Evolutionary conservation across 306 rosid species (phyloP).

Genomic region (Medicago lupulina): DNA sequence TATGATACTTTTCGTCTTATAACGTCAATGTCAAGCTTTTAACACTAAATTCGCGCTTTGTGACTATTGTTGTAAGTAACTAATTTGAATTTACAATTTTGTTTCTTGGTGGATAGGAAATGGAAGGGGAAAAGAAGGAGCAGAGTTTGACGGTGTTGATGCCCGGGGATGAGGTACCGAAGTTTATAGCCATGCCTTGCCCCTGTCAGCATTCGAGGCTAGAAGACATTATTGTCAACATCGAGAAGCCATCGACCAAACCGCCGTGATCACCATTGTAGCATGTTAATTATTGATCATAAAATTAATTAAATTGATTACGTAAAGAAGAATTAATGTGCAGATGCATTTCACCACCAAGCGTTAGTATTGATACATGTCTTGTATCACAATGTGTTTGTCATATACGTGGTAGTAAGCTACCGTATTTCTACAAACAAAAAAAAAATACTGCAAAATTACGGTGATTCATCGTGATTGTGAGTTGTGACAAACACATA

Average conservation of each 20-base stretch:
- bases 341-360: neutral
- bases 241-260: constrained; percentile 58
- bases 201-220: constrained; percentile 67
- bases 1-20: too few species aligned
- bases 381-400: too few species aligned
- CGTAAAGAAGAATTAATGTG: constrained; percentile 5
- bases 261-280: constrained; percentile 48
- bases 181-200: constrained; percentile 90
- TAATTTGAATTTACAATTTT: neutral
- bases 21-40: too few species aligned
- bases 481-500: too few species aligned
- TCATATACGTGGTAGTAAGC: too few species aligned
- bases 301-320: neutral
- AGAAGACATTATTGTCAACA: constrained; percentile 48
- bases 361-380: neutral
- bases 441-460: neutral
- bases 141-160: constrained; percentile 82
- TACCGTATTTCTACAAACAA: too few species aligned
- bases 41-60: too few species aligned
- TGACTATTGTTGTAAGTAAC: neutral
- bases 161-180: constrained; percentile 87
- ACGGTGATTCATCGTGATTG: neutral
- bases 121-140: constrained; percentile 46
- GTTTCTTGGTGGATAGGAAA: constrained; percentile 40
- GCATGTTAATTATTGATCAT: constrained; percentile 3